phyloP scores from a whole-genome alignment of 108 stramenopile genomes.

The Cylindrotheca closterium region DNA sequence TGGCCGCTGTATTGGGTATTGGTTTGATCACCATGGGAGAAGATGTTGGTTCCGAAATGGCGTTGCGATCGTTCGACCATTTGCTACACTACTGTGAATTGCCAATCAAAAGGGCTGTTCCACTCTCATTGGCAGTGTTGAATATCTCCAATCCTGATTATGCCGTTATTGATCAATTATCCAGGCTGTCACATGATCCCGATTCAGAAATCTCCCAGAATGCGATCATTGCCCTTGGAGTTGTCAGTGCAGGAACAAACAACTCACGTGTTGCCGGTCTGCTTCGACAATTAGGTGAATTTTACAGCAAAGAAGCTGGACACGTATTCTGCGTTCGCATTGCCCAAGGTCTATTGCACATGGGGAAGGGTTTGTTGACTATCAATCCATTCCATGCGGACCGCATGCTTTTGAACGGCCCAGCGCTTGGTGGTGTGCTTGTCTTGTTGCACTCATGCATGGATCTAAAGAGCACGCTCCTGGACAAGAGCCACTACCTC shows the following conservation, averaged over 20 bases:
- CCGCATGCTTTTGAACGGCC: slow-evolving; percentile 83
- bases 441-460: slow-evolving; percentile 89
- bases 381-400: slow-evolving; percentile 97
- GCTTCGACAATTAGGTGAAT: slow-evolving; percentile 95
- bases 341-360: slow-evolving; percentile 97
- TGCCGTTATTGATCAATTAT: slow-evolving; percentile 95
- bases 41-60: slow-evolving; percentile 98
- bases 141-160: slow-evolving; percentile 97
- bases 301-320: slow-evolving; percentile 94
- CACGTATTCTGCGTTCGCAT: slow-evolving; percentile 97
- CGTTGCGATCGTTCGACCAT: slow-evolving; percentile 96
- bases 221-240: slow-evolving; percentile 93
- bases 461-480: slow-evolving; percentile 91
- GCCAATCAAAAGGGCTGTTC: slow-evolving; percentile 96
- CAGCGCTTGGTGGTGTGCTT: slow-evolving; percentile 92
- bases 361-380: slow-evolving; percentile 98
- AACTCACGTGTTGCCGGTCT: slow-evolving; percentile 98
- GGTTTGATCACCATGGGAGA: slow-evolving; percentile 97
- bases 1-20: slow-evolving; percentile 94
- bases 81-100: slow-evolving; percentile 99
- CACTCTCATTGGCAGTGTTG: slow-evolving; percentile 91
- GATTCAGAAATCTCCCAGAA: slow-evolving; percentile 94
- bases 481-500: slow-evolving; percentile 96
- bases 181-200: slow-evolving; percentile 95
- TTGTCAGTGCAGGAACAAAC: slow-evolving; percentile 98